Base-by-base conservation (phyloP, 2,329 filamentous ascomycete genomes). In the Clarireedia monteithiana region DNA sequence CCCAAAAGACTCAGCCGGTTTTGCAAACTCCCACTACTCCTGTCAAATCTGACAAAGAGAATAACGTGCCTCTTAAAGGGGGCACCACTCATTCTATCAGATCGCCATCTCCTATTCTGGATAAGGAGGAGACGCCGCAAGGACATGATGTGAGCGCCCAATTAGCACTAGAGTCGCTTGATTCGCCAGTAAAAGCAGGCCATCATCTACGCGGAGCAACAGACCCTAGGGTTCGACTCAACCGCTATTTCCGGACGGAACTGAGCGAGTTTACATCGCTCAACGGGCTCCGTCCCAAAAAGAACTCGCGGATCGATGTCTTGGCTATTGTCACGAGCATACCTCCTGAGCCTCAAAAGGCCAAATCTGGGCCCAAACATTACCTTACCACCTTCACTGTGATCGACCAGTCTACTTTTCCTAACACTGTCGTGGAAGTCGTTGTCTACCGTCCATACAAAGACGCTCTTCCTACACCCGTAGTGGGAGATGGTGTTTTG, bases 401-500 rank as follows among this genome's bases (percentile, higher is more conserved):
- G 12, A 80, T 77, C 0, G 83, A 86, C 62, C 75, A 79, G 26
- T 78, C 78, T 2, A 73, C 76, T 20, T 77, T 76, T 3, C 78
- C 80, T 2, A 68, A 71, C 9, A 67, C 69, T 14, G 76, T 83
- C 2, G 72, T 72, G 12, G 76, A 83, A 63, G 80, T 82, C 26
- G 76, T 80, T 61, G 69, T 86, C 15, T 83, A 79, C 68, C 76
- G 82, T 14, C 77, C 80, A 10, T 80, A 85, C 64, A 78, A 77
- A 64, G 73, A 78, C 6, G 75, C 77, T 2, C 71, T 86, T 46
- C 83, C 83, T 1, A 66, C 75, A 3, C 75, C 85, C 9, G 73
- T 74, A 40, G 70, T 72, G 4, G 83, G 83, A 5, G 82, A 86
- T 62, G 75, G 80, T 2, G 73, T 85, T 34, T 72, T 86, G 34